Evolutionary conservation across 768 basidiomycete genomes (phyloP).

Genomic region (Kondoa malvinella): DNA sequence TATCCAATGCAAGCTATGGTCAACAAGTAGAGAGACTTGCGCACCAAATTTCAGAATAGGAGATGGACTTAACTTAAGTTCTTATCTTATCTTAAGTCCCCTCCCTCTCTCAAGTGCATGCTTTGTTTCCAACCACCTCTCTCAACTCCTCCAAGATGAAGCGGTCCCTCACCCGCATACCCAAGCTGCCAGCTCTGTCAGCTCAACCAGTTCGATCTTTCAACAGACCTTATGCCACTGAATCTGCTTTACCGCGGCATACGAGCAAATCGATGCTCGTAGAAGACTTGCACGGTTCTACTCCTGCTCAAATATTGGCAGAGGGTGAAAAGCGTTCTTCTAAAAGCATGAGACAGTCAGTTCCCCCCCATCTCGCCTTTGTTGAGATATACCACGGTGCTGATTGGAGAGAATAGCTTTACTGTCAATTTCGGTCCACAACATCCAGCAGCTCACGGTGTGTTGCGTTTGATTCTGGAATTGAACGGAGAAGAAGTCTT

Average conservation of each 20-base stretch:
- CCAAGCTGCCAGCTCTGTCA: too few relatives aligned
- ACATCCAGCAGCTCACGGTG: slow-evolving; percentile 69
- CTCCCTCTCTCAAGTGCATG: background rate
- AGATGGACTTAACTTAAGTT: background rate
- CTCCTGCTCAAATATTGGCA: background rate
- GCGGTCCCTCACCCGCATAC: background rate
- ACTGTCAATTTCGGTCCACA: background rate
- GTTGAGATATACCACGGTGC: background rate
- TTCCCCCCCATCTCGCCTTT: too few relatives aligned
- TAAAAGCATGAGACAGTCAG: background rate
- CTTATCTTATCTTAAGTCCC: background rate
- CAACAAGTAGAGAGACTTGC: too few relatives aligned
- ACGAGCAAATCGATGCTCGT: background rate
- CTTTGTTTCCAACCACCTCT: background rate
- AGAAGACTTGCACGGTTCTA: slow-evolving; percentile 7
- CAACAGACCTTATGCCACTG: background rate
- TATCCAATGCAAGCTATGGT: background rate
- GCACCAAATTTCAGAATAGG: too few relatives aligned
- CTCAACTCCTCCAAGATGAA: background rate
- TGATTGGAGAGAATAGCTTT: background rate
- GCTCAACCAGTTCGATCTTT: background rate
- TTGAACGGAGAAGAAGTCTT: slow-evolving; percentile 36
- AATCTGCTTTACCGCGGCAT: background rate
- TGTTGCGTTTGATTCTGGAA: slow-evolving; percentile 90
- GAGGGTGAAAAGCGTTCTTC: background rate